phyloP scores from a whole-genome alignment of 306 rosid species.

The Trifolium dubium region DNA sequence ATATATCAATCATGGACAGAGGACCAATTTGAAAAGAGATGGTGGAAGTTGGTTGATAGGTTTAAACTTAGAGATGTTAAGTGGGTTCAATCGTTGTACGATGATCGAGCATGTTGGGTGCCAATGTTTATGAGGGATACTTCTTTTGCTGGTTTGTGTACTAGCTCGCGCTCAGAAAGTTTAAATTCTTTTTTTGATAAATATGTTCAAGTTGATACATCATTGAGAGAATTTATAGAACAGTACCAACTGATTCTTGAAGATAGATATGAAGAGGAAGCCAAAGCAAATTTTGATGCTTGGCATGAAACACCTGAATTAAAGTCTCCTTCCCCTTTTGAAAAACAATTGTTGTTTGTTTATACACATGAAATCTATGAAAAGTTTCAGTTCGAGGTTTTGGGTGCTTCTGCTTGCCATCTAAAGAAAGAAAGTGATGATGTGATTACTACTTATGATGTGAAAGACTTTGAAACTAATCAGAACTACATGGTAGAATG shows the following conservation, averaged over 20 bases:
- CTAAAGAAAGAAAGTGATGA: conserved; percentile 63
- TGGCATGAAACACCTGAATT: conserved; percentile 73
- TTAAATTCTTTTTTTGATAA: conserved; percentile 54
- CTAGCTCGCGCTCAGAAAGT: conserved; percentile 53
- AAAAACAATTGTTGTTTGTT: conserved; percentile 55
- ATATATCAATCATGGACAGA: conserved; percentile 60
- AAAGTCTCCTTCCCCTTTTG: conserved; percentile 70
- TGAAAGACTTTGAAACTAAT: conserved; percentile 58
- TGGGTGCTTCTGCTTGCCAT: conserved; percentile 74
- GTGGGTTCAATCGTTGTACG: conserved; percentile 57
- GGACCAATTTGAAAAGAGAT: conserved; percentile 61
- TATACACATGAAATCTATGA: conserved; percentile 61
- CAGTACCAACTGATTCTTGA: conserved; percentile 56
- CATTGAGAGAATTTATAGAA: conserved; percentile 56
- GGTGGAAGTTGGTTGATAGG: conserved; percentile 62
- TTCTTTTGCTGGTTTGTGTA: conserved; percentile 59
- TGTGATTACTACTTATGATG: conserved; percentile 44
- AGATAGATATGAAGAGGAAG: conserved; percentile 70
- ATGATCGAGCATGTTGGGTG: conserved; percentile 59
- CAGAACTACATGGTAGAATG: conserved; percentile 60
- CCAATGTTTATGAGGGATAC: conserved; percentile 56
- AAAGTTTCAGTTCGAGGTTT: conserved; percentile 62
- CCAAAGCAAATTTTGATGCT: conserved; percentile 70
- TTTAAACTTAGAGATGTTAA: conserved; percentile 57
- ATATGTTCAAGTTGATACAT: conserved; percentile 54